Conservation (phyloP, 345 rosid species). For the Tarenaya hassleriana region DNA sequence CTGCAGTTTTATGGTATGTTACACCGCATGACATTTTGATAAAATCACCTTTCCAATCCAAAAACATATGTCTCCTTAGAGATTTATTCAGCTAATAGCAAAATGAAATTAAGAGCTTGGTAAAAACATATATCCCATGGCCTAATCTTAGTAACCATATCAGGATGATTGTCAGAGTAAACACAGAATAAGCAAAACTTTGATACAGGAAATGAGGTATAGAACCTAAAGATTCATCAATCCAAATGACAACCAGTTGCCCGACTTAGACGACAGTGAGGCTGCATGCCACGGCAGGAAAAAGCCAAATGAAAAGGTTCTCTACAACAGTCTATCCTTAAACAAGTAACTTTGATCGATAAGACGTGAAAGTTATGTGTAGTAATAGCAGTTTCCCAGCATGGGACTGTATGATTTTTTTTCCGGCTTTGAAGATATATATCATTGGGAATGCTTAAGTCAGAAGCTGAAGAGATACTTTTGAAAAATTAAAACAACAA, state of each 20-base stretch:
- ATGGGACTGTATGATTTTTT: too few species aligned
- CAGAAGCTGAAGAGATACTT: conserved; percentile 10
- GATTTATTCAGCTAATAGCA: background rate
- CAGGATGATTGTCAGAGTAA: conserved; percentile 7
- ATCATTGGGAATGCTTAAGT: conserved; percentile 9
- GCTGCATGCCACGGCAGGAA: too few species aligned
- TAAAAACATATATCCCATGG: conserved; percentile 7
- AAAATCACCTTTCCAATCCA: background rate
- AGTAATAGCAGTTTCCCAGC: too few species aligned
- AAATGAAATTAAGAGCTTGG: background rate
- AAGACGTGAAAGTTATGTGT: too few species aligned
- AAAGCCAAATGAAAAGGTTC: too few species aligned
- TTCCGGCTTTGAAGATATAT: conserved; percentile 5
- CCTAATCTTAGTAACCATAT: conserved; percentile 1
- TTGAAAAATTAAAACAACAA: background rate
- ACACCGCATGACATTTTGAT: background rate
- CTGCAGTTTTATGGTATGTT: conserved; percentile 36
- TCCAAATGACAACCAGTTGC: background rate
- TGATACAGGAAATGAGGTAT: background rate
- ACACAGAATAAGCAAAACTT: background rate
- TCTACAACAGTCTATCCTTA: too few species aligned
- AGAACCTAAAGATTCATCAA: background rate
- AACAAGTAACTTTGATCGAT: too few species aligned
- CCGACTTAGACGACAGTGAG: conserved; percentile 6
- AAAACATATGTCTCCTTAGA: background rate